Evolutionary conservation across 2,329 filamentous ascomycete species (phyloP).

Genomic region (Tolypocladium sp.): DNA sequence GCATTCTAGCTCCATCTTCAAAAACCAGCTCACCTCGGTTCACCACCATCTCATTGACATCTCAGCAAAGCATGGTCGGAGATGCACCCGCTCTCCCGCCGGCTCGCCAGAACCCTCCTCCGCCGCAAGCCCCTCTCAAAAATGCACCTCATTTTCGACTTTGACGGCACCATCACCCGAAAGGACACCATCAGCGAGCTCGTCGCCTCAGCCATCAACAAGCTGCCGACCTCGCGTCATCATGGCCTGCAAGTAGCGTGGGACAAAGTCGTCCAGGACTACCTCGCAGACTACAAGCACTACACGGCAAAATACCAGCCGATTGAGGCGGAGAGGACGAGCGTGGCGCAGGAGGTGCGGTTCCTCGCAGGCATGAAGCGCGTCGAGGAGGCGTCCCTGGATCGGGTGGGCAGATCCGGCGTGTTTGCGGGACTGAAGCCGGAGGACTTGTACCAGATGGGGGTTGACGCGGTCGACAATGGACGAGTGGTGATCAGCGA

Average conservation of each 20-base stretch:
- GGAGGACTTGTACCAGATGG: conserved; percentile 26
- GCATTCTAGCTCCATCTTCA: neutral
- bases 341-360: conserved; percentile 27
- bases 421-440: conserved; percentile 33
- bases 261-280: conserved; percentile 35
- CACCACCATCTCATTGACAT: neutral
- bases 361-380: conserved; percentile 33
- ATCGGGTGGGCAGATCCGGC: conserved; percentile 29
- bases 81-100: neutral
- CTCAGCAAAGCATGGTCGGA: neutral
- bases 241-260: conserved; percentile 28
- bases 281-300: conserved; percentile 30
- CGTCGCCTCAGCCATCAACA: conserved; percentile 30
- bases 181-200: conserved; percentile 43
- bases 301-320: conserved; percentile 26
- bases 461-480: conserved; percentile 21
- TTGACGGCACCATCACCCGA: conserved; percentile 50
- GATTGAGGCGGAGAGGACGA: conserved; percentile 19
- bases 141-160: conserved; percentile 45
- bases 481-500: conserved; percentile 25
- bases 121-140: neutral
- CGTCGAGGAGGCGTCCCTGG: conserved; percentile 37
- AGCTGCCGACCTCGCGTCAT: neutral
- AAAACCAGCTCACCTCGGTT: neutral
- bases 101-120: neutral